Evolutionary conservation across 495 filamentous ascomycete species (phyloP), one percentile per base, ranked within the genome.

Genomic region (Penicillium waksmanii): DNA sequence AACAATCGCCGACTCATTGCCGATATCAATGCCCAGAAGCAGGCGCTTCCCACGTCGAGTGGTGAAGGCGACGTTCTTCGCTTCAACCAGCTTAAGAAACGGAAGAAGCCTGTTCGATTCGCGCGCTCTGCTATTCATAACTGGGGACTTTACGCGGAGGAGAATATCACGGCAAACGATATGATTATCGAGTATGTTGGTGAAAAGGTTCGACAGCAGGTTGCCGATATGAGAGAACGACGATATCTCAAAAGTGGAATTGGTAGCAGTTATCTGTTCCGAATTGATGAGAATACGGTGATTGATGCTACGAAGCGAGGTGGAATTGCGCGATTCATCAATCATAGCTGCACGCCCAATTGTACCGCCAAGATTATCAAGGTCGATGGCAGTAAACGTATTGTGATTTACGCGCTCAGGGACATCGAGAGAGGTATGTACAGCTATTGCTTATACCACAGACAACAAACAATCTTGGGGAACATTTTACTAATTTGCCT

Each of bases 101-200:
- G 95, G 50, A 98, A 98, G 86, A 99, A 99, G 78, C 93, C 94
- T 0, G 95, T 99, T 55, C 94, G 95, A 67, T 99, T 99, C 70
- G 95, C 93, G 52, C 87, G 95, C 7, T 98, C 96, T 23, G 96
- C 95, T 48, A 99, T 99, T 65, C 95, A 99, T 73, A 97, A 97
- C 68, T 99, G 95, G 95, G 95, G 95, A 31, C 76, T 99, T 40
- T 99, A 98, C 66, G 93, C 95, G 7, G 93, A 97, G 80, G 94
- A 98, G 74, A 94, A 96, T 65, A 99, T 99, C 58, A 82, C 91
- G 31, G 92, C 92, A 63, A 96, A 97, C 70, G 95, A 99, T 73
- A 97, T 99, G 93, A 99, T 99, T 68, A 99, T 99, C 69, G 95
- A 99, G 76, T 99, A 99, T 70, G 95, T 99, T 17, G 95, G 95